Evolutionary conservation across 2,329 filamentous ascomycete genomes (phyloP).

Genomic region (Aspergillus oerlinghausenensis): DNA sequence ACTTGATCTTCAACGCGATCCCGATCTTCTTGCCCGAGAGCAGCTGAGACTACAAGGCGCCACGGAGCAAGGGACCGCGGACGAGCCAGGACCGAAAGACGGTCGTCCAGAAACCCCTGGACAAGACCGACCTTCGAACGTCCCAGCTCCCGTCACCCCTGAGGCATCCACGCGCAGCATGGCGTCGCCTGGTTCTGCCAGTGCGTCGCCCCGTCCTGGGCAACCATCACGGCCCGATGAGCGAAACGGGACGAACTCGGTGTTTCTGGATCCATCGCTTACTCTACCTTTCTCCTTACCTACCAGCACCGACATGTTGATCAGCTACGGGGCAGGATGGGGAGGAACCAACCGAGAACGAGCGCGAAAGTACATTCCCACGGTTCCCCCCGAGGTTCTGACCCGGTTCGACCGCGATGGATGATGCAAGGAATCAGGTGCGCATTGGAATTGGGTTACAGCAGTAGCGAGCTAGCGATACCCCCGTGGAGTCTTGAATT

Average conservation of each 20-base stretch:
- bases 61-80: conserved; percentile 17
- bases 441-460: background rate
- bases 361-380: conserved; percentile 92
- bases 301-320: conserved; percentile 94
- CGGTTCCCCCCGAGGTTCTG: conserved; percentile 88
- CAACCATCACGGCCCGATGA: conserved; percentile 19
- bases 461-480: conserved; percentile 5
- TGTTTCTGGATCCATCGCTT: conserved; percentile 81
- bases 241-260: conserved; percentile 23
- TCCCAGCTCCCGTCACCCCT: conserved; percentile 15
- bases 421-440: conserved; percentile 1
- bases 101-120: conserved; percentile 28
- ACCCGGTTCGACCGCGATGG: conserved; percentile 68
- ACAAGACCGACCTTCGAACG: conserved; percentile 11
- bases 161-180: conserved; percentile 13
- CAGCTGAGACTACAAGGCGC: conserved; percentile 30
- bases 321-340: conserved; percentile 91
- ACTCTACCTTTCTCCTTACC: conserved; percentile 95
- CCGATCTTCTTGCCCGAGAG: conserved; percentile 49
- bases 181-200: conserved; percentile 21
- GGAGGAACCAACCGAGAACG: conserved; percentile 87
- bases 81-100: conserved; percentile 11
- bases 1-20: conserved; percentile 71
- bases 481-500: background rate
- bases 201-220: conserved; percentile 20